Evolutionary conservation across 2,329 filamentous ascomycete species (phyloP), one percentile per base, ranked within the genome.

Genomic region (Diaporthe velutina): DNA sequence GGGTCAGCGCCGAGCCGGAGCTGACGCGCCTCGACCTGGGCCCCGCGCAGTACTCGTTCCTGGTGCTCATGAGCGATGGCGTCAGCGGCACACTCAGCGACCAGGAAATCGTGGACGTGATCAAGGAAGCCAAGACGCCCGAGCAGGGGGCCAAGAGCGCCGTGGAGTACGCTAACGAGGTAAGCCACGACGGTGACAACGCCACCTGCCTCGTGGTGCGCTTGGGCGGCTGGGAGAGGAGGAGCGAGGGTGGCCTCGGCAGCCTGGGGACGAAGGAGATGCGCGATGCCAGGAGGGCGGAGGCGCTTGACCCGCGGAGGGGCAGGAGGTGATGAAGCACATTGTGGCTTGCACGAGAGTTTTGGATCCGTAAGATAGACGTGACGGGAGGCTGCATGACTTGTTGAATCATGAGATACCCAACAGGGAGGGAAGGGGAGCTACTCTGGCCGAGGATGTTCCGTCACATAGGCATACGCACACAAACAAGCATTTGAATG

Each of bases 51-150:
- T 98, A 95, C 84, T 92, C 92, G 3, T 99, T 99, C 84, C 82
- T 98, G 70, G 95, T 98, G 2, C 89, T 99, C 61, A 91, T 98
- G 82, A 94, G 92, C 2, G 97, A 99, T 83, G 97, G 97, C 35
- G 92, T 99, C 13, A 96, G 93, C 28, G 96, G 95, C 9, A 94
- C 94, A 22, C 86, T 98, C 30, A 91, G 90, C 73, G 97, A 99
- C 81, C 96, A 98, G 85, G 97, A 99, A 85, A 95, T 98, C 76
- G 96, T 98, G 40, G 97, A 99, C 82, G 92, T 98, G 42, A 89
- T 98, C 80, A 98, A 98, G 83, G 97, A 99, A 84, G 94, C 95
- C 7, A 92, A 89, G 80, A 98, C 96, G 0, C 97, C 97, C 0
- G 96, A 98, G 78, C 91, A 98, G 81, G 97, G 92, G 4, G 92